phyloP scores from a whole-genome alignment of 345 rosid genomes.

The Eucalyptus cloeziana region DNA sequence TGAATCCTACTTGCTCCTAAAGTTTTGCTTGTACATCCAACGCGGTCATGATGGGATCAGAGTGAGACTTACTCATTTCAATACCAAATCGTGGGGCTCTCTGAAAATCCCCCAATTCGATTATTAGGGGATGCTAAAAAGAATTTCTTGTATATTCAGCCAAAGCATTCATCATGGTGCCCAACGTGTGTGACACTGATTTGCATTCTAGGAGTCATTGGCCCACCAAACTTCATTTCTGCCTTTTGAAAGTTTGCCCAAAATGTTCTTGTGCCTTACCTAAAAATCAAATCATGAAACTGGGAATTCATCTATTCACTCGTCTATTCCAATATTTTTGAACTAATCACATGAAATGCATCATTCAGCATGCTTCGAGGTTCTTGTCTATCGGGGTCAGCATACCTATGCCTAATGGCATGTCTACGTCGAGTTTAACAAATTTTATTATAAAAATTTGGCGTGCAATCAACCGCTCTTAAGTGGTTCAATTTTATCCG shows the following conservation, averaged over 20 bases:
- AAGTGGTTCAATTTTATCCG: too few species aligned
- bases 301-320: background rate
- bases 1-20: background rate
- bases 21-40: background rate
- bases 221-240: background rate
- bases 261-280: background rate
- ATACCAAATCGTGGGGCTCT: background rate
- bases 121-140: background rate
- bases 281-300: background rate
- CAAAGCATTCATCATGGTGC: background rate
- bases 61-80: background rate
- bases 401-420: background rate
- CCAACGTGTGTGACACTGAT: background rate
- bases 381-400: background rate
- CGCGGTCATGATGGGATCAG: background rate
- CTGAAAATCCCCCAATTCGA: background rate
- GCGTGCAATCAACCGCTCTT: background rate
- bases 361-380: background rate
- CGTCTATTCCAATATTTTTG: background rate
- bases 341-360: background rate
- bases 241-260: background rate
- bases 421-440: background rate
- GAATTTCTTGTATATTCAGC: background rate
- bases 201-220: background rate
- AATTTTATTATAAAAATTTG: background rate